These are phyloP conservation scores for Hypomyces perniciosus DNA, from an alignment of 2,329 filamentous ascomycete genomes.

Conservation along the genomic window DNA sequence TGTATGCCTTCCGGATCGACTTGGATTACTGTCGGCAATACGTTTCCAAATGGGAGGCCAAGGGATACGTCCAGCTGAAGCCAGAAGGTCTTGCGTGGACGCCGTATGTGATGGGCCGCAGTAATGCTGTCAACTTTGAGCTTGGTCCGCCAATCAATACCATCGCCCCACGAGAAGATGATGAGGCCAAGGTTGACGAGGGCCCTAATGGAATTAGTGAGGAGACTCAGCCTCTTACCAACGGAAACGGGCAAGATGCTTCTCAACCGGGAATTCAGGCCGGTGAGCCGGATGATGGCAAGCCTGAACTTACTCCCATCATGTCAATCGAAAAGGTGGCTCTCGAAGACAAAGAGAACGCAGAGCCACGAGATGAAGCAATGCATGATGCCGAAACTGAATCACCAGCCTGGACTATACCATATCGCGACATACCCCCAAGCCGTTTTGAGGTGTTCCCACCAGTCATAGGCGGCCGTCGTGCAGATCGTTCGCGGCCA, in stretches of 20 bases:
- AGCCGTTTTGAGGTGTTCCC: conserved; percentile 76
- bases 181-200: conserved; percentile 41
- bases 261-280: conserved; percentile 10
- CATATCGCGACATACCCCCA: conserved; percentile 56
- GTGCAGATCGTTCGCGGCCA: conserved; percentile 40
- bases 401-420: conserved; percentile 36
- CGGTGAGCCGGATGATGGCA: background rate
- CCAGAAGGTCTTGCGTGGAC: conserved; percentile 84
- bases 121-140: conserved; percentile 76
- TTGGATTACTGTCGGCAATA: conserved; percentile 80
- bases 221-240: conserved; percentile 18
- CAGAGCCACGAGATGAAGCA: conserved; percentile 19
- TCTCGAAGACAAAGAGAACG: conserved; percentile 29
- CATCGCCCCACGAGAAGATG: conserved; percentile 79
- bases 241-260: conserved; percentile 17
- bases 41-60: conserved; percentile 81
- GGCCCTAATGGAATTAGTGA: conserved; percentile 18
- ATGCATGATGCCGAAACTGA: conserved; percentile 24
- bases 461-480: conserved; percentile 47
- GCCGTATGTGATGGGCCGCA: conserved; percentile 91
- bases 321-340: conserved; percentile 25
- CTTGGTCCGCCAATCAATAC: conserved; percentile 75
- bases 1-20: conserved; percentile 86
- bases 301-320: conserved; percentile 16
- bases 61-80: conserved; percentile 81